Base-by-base conservation (phyloP, 148 eudicot species). In the Camellia lanceoleosa region DNA sequence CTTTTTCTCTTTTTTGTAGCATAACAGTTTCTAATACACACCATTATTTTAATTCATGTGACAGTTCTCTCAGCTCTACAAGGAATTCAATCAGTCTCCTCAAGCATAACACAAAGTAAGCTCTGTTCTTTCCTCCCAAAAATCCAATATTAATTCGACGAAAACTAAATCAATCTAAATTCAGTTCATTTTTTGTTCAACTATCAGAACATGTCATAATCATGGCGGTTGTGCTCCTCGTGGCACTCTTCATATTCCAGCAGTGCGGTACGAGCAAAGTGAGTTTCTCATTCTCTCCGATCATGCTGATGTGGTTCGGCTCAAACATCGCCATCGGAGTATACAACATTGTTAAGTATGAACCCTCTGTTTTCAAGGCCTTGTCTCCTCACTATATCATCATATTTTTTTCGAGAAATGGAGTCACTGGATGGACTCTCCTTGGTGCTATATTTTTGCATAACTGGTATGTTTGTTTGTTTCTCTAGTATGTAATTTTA, bases 21-120 rank as follows among this genome's bases (percentile, higher is more conserved):
- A 30, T 30, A 1, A 30, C 38, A 30, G 38, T 30, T 30, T 30
- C 38, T 30, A 1, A 12, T 6, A 47, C 12, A 47, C 38, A 18
- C 20, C 44, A 73, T 2, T 8, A 10, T 74, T 14, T 75, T 74
- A 30, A 30, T 30, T 43, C 3, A n/a, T 47, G 43, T 20, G 47
- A 46, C 77, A 81, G 87, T 85, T 76, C 85, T 85, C 60, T 82
- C 87, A 19, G 85, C 87, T 15, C 82, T 85, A 13, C 84, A 82
- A 58, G 85, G 87, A 49, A 79, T 85, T 47, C 80, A 82, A 44
- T 71, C 83, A 4, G 7, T 64, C 15, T 82, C 87, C 5, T 60
- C 87, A 18, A 85, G 82, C 19, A 71, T 85, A 5, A 85, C 87
- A 62, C 87, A 82, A 82, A 80, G 85, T 79, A 43, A 64, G 72